Evolutionary conservation across 352 stramenopile species (phyloP).

Genomic region (Globisporangium radiosum): DNA sequence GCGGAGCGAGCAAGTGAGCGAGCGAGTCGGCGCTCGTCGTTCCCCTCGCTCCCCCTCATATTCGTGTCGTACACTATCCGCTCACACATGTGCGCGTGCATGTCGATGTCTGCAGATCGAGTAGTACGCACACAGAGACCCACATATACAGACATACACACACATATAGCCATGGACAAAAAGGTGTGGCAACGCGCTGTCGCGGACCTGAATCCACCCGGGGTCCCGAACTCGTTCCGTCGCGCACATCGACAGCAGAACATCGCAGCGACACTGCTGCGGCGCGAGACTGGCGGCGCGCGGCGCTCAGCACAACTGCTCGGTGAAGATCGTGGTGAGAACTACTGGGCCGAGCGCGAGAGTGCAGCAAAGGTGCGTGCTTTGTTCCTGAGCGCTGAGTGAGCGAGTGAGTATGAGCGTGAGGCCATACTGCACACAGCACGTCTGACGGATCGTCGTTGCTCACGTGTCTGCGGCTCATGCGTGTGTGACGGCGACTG

Average conservation of each 20-base stretch:
- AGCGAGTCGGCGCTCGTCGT: too few relatives aligned
- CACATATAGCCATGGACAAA: constrained; percentile 22
- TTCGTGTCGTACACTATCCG: background rate
- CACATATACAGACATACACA: background rate
- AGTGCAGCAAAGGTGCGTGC: constrained; percentile 58
- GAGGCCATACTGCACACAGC: too few relatives aligned
- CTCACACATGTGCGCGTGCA: too few relatives aligned
- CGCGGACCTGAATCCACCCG: constrained; percentile 59
- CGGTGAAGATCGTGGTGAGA: constrained; percentile 49
- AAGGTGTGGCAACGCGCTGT: constrained; percentile 75
- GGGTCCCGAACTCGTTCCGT: constrained; percentile 70
- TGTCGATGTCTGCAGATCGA: too few relatives aligned
- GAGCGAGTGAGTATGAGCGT: too few relatives aligned
- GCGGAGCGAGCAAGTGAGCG: too few relatives aligned
- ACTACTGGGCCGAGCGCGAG: constrained; percentile 76
- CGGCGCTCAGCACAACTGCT: constrained; percentile 35
- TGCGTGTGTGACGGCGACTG: background rate
- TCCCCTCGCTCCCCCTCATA: too few relatives aligned
- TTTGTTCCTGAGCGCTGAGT: too few relatives aligned
- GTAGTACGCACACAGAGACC: too few relatives aligned
- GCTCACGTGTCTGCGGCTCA: background rate
- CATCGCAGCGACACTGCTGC: constrained; percentile 55
- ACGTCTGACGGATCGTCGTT: constrained; percentile 2
- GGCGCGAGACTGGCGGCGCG: constrained; percentile 44
- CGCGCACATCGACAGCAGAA: constrained; percentile 61